Evolutionary conservation across 495 filamentous ascomycete species (phyloP), one percentile per base, ranked within the genome.

Genomic region (Massariosphaeria phaeospora): DNA sequence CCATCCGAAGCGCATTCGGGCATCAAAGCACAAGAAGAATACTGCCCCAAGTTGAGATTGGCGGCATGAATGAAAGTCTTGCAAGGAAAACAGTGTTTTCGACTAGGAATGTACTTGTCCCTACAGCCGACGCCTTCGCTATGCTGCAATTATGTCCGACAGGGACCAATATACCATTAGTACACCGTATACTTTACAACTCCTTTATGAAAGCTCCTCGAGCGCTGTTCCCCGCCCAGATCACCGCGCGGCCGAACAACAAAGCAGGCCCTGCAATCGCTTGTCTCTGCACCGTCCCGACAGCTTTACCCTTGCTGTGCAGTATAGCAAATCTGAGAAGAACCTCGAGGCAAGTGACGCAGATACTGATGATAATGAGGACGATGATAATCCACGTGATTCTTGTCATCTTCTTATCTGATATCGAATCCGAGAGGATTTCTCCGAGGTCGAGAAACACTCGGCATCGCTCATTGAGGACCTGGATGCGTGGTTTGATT

Each of bases 311-410:
- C 53, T 58, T 57, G n/a, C 45, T 27, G 42, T 59, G 55, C 31
- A 97, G 70, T 17, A 98, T 84, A 18, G 78, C 86, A 67, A 97
- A 96, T 11, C 94, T 77, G 35, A 98, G 73, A 45, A 84, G 81
- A 15, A 96, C 91, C 72, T 98, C 93, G 3, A 83, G 84, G 38
- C 84, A 86, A 0, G 93, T 99, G 17, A 99, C 89, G 33, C 86
- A 69, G 63, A 99, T 96, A 63, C 84, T 89, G 49, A 97, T 73
- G 35, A 94, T 61, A 62, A 99, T 99, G 9, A 99, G 78, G 27
- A 94, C 75, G 62, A 99, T 99, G 66, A 97, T 91, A 62, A 99
- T 97, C 91, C 91, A 97, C 0, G 93, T 99, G 67, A 97, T 79
- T 72, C 81, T 76, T 59, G 88, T 95, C 81, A 95, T 97, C 66